Evolutionary conservation across 73 alveolate genomes (phyloP), one percentile per base, ranked within the genome.

Genomic region (Stentor coeruleus): DNA sequence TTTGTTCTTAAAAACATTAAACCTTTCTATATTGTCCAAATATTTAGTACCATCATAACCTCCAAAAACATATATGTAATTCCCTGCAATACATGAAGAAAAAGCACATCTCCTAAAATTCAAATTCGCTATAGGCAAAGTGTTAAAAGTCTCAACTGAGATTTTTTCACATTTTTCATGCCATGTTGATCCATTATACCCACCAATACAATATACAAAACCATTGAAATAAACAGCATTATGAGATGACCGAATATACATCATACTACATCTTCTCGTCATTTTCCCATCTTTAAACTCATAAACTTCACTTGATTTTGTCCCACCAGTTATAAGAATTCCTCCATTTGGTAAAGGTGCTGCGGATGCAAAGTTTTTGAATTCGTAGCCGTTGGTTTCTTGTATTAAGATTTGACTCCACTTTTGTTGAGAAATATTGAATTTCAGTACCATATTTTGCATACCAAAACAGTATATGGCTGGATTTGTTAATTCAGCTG

Each of bases 261-360:
- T 59, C 95, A 89, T 89, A 28, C 84, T 42, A 55, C 84, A 81
- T 74, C 82, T 84, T 74, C 60, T 41, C 20, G 77, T 49, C 57
- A 89, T 66, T 58, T 87, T 88, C 33, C 85, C 90, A 39, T 83
- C 82, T 41, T 35, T 42, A 73, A 77, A 90, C 72, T 90, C 89
- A 82, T 87, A 90, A 15, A 90, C 95, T 20, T 86, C 87, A 0
- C 90, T 87, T n/a, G 95, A 90, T 30, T 86, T 82, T 11, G 93
- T 91, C 38, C 95, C 95, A 31, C 95, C 95, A 0, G 92, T 87
- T 3, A 90, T 90, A 2, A 90, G 57, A 75, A 91, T 91, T 59
- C 90, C 91, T 33, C 95, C 95, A 77, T 90, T 90, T 3, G 95
- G 95, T 2, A 90, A 89, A 59, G 95, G 76, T 1, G 90, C 95